Percentiles rank a stretch among this genome's conserved stretches.
phyloP scores from a whole-genome alignment of 257 asterid genomes.

The Henckelia pumila region DNA sequence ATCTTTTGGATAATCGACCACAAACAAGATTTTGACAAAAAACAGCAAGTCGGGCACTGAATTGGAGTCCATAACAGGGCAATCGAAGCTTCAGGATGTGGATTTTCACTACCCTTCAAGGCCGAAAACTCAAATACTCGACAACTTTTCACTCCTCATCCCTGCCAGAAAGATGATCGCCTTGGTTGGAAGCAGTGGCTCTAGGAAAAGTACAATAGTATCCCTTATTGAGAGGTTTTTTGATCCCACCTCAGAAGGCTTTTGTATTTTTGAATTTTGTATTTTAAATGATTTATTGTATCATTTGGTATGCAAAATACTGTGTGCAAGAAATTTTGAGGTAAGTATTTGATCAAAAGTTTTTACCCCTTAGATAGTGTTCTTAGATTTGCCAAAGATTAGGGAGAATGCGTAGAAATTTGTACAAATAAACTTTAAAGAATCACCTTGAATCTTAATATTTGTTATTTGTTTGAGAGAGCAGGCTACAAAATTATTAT shows the following conservation, averaged over 20 bases:
- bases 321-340: too few relatives aligned
- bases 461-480: too few relatives aligned
- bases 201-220: slow-evolving; percentile 89
- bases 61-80: slow-evolving; percentile 64
- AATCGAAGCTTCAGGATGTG: slow-evolving; percentile 65
- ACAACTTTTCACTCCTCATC: slow-evolving; percentile 53
- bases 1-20: slow-evolving; percentile 75
- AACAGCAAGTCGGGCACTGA: slow-evolving; percentile 59
- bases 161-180: slow-evolving; percentile 89
- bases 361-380: too few relatives aligned
- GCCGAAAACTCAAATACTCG: slow-evolving; percentile 60
- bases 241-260: slow-evolving; percentile 83
- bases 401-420: too few relatives aligned
- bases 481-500: too few relatives aligned
- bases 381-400: too few relatives aligned
- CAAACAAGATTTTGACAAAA: slow-evolving; percentile 55
- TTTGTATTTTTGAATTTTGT: too few relatives aligned
- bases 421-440: too few relatives aligned
- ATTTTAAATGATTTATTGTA: too few relatives aligned
- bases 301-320: too few relatives aligned
- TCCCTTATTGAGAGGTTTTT: slow-evolving; percentile 90
- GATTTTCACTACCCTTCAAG: slow-evolving; percentile 77
- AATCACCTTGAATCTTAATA: too few relatives aligned
- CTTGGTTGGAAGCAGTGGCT: slow-evolving; percentile 88
- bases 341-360: too few relatives aligned